These are phyloP conservation scores for Alectoria sarmentosa DNA, from an alignment of 495 filamentous ascomycete genomes.

Conservation along the genomic window DNA sequence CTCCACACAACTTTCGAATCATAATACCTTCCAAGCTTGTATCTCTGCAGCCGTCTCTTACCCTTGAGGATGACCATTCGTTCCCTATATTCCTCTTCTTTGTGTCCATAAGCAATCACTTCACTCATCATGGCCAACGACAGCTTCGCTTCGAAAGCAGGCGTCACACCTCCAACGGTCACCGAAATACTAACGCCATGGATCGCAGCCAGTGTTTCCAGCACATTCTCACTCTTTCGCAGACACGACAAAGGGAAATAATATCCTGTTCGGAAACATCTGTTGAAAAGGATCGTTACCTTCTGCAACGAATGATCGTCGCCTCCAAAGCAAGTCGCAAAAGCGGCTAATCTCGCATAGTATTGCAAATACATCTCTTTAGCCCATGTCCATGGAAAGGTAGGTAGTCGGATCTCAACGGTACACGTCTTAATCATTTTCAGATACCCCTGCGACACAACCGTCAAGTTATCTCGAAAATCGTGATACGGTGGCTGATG, in stretches of 20 bases:
- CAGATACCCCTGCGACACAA: neutral
- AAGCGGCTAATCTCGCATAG: neutral
- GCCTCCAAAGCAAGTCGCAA: conserved; percentile 4
- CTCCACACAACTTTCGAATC: neutral
- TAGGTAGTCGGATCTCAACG: neutral
- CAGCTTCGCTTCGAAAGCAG: neutral
- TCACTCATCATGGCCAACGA: conserved; percentile 1
- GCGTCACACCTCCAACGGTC: neutral
- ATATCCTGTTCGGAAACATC: neutral
- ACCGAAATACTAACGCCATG: neutral
- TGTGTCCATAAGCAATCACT: neutral
- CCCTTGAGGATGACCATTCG: neutral
- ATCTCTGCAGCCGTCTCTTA: conserved; percentile 1
- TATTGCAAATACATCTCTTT: neutral
- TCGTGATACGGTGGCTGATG: neutral
- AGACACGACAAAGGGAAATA: conserved; percentile 3
- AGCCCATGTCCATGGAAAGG: neutral
- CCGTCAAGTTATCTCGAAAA: conserved; percentile 5
- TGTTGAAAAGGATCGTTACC: neutral
- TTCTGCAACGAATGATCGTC: conserved; percentile 5
- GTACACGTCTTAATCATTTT: conserved; percentile 1
- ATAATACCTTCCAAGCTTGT: neutral
- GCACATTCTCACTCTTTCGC: neutral
- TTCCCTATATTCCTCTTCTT: neutral
- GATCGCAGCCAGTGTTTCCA: conserved; percentile 5